Evolutionary conservation across 2,329 filamentous ascomycete genomes (phyloP), one percentile per base, ranked within the genome.

Genomic region (Calonectria ilicicola): DNA sequence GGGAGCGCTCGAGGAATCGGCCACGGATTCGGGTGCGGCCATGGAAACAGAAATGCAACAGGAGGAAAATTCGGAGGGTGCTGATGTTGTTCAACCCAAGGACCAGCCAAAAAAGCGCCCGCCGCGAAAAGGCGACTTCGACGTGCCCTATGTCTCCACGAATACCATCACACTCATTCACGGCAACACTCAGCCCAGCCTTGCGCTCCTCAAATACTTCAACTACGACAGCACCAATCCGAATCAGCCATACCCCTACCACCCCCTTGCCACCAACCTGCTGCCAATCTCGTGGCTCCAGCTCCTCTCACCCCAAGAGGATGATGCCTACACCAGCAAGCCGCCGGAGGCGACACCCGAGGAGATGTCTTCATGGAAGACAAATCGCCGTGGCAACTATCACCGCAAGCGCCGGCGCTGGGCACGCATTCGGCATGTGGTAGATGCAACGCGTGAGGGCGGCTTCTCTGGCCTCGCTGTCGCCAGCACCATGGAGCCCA

Each of bases 221-320:
- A 91, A 92, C 82, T 98, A 93, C 85, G 95, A 98, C 84, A 86
- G 89, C 76, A 89, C 90, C 71, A 91, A 91, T 74, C 91, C 92
- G 51, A 89, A 89, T 75, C 89, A 84, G 14, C 88, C 79, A 56
- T 83, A 87, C 67, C 87, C 89, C 17, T 87, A 91, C 27, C 97
- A 98, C 81, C 96, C 97, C 0, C 91, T 99, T 14, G 90, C 93
- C 83, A 93, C 90, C 19, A 93, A 97, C 81, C 91, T 99, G 65
- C 93, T 96, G 79, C 91, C 93, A 6, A 87, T 98, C 35, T 96
- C 95, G 32, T 99, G 96, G 96, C 90, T 99, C 2, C 96, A 98
- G 84, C 91, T 99, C 6, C 86, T 98, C 19, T 89, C 93, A 27
- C 97, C 97, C 0, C 85, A 90, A 42, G 86, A 91, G 35, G 97